Conservation (phyloP, 1,139 yeast genomes). For the Groenewaldozyma auringiensis region DNA sequence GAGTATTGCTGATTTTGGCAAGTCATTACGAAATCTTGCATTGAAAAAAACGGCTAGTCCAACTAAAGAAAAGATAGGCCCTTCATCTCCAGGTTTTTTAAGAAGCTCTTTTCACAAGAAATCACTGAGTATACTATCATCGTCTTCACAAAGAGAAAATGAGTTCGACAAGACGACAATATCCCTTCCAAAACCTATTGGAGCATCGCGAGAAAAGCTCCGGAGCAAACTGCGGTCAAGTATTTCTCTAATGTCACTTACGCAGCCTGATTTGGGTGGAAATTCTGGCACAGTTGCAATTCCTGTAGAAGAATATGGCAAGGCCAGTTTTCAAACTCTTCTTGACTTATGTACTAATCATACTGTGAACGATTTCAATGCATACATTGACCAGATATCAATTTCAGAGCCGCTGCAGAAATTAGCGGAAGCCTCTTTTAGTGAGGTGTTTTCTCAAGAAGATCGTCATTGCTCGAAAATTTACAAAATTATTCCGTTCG, state of each 20-base stretch:
- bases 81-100: conserved; percentile 1
- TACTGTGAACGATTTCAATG: conserved; percentile 26
- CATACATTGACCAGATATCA: conserved; percentile 23
- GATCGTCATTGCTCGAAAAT: conserved; percentile 22
- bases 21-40: no score
- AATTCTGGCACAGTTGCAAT: conserved; percentile 18
- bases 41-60: conserved; percentile 1
- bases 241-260: conserved; percentile 41
- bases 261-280: conserved; percentile 18
- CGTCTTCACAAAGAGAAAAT: neutral
- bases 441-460: conserved; percentile 37
- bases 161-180: conserved; percentile 35
- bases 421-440: conserved; percentile 40
- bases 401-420: conserved; percentile 25
- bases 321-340: conserved; percentile 29
- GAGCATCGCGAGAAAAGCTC: conserved; percentile 47
- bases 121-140: no score
- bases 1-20: no score
- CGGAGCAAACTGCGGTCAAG: conserved; percentile 47
- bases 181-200: conserved; percentile 52
- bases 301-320: conserved; percentile 27
- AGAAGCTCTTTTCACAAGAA: no score
- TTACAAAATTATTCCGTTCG: conserved; percentile 47
- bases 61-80: conserved; percentile 1
- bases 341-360: conserved; percentile 33